phyloP scores from a whole-genome alignment of 106 monocot species.

The Dioscorea zingiberensis region DNA sequence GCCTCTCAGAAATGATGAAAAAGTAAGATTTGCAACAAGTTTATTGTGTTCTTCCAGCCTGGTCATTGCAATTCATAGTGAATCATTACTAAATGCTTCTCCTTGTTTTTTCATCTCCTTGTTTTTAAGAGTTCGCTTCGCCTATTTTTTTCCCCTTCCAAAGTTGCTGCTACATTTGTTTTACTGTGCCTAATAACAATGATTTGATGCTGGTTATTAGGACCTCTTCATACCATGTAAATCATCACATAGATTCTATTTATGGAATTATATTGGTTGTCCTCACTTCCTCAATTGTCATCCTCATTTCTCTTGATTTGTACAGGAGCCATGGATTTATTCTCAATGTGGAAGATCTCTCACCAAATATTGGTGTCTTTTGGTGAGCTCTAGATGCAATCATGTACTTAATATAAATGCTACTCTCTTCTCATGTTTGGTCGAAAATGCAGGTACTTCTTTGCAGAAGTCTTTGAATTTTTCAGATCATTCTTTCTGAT shows the following conservation, averaged over 20 bases:
- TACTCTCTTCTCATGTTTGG: not conserved
- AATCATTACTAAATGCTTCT: too few relatives aligned
- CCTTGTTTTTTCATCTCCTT: too few relatives aligned
- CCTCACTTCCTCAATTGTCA: not conserved
- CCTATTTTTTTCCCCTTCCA: too few relatives aligned
- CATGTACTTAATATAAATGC: not conserved
- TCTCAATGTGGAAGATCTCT: constrained; percentile 82
- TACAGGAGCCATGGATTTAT: constrained; percentile 93
- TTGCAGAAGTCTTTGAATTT: constrained; percentile 79
- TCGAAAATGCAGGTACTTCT: constrained; percentile 62
- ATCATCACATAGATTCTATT: too few relatives aligned
- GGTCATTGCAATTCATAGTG: too few relatives aligned
- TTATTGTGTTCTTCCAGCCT: too few relatives aligned
- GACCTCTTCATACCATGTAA: too few relatives aligned
- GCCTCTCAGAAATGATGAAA: constrained; percentile 72
- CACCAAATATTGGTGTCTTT: constrained; percentile 76
- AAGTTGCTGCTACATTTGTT: too few relatives aligned
- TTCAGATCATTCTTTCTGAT: constrained; percentile 76
- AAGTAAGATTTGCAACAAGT: constrained; percentile 70
- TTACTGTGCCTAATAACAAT: too few relatives aligned
- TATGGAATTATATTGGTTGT: too few relatives aligned
- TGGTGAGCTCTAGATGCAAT: constrained; percentile 34
- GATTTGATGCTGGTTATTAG: too few relatives aligned
- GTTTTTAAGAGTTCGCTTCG: too few relatives aligned
- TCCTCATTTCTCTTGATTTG: not conserved